phyloP scores from a whole-genome alignment of 202 grass and related monocot genomes.

The Cymbopogon flexuosus region DNA sequence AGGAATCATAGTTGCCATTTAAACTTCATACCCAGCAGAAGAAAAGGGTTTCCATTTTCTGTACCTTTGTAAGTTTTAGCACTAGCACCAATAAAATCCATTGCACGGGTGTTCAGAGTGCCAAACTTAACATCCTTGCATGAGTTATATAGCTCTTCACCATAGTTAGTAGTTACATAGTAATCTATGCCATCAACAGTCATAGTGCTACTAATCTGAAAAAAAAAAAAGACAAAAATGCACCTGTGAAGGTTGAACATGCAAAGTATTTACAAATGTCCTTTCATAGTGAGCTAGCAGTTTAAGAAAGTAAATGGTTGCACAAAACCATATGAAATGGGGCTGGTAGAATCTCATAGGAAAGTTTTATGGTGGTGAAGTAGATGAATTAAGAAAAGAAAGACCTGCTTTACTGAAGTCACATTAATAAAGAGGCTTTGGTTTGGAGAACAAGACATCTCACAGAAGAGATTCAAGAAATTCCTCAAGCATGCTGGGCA shows the following conservation, averaged over 20 bases:
- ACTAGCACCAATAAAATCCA: slow-evolving; percentile 91
- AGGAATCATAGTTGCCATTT: not conserved
- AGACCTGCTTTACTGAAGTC: slow-evolving; percentile 76
- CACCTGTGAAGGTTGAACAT: slow-evolving; percentile 14
- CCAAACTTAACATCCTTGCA: slow-evolving; percentile 99
- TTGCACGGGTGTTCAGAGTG: slow-evolving; percentile 80
- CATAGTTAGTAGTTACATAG: slow-evolving; percentile 67
- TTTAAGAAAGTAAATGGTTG: slow-evolving; percentile 12
- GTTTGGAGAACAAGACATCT: slow-evolving; percentile 90
- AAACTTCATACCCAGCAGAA: not conserved
- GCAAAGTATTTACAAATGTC: not conserved
- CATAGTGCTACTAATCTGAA: slow-evolving; percentile 62
- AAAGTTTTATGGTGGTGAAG: not conserved
- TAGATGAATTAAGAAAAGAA: slow-evolving; percentile 25
- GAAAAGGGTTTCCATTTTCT: not conserved
- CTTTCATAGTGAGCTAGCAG: slow-evolving; percentile 14
- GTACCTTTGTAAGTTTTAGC: slow-evolving; percentile 81
- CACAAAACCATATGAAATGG: slow-evolving; percentile 9
- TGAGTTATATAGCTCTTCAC: slow-evolving; percentile 74
- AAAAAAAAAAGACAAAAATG: slow-evolving; percentile 31
- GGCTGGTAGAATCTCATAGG: not conserved
- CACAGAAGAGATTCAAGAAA: slow-evolving; percentile 92
- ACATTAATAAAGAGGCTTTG: slow-evolving; percentile 98
- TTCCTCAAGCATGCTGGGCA: slow-evolving; percentile 98
- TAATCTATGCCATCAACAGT: slow-evolving; percentile 79